A percentile compares a stretch with the other conserved stretches of the same genome.
phyloP scores from a whole-genome alignment of 176 grass and related monocot genomes.

The Carex littledalei region DNA sequence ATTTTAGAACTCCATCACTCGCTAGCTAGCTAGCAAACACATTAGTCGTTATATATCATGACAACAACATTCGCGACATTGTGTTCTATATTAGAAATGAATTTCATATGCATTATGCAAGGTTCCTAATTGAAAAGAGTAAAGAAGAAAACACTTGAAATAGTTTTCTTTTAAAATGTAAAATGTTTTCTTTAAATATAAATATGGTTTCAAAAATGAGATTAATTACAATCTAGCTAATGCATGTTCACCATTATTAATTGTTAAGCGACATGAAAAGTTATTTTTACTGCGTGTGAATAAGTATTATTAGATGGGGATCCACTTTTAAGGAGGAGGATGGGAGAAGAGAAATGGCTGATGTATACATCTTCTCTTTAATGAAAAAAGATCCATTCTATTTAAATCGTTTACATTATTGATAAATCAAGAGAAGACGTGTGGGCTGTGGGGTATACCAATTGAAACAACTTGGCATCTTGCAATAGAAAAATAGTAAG shows the following conservation, averaged over 20 bases:
- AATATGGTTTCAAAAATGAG: background rate
- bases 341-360: background rate
- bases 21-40: too few species aligned
- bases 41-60: too few species aligned
- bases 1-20: too few species aligned
- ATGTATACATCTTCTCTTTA: background rate
- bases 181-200: too few species aligned
- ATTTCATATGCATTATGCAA: background rate
- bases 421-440: background rate
- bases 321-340: background rate
- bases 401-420: background rate
- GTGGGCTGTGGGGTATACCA: conserved; percentile 26
- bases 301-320: background rate
- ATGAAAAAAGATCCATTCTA: background rate
- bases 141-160: background rate
- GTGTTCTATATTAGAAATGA: too few species aligned
- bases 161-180: too few species aligned
- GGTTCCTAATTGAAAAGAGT: background rate
- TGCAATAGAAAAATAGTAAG: conserved; percentile 33
- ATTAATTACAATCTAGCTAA: background rate
- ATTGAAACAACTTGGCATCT: conserved; percentile 26
- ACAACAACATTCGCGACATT: too few species aligned
- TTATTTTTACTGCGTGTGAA: background rate
- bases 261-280: background rate
- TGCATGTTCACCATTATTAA: background rate